Percentiles rank a stretch among this genome's conserved stretches.
Conservation (phyloP, 202 grass and related monocot genomes). For the Zizania palustris region DNA sequence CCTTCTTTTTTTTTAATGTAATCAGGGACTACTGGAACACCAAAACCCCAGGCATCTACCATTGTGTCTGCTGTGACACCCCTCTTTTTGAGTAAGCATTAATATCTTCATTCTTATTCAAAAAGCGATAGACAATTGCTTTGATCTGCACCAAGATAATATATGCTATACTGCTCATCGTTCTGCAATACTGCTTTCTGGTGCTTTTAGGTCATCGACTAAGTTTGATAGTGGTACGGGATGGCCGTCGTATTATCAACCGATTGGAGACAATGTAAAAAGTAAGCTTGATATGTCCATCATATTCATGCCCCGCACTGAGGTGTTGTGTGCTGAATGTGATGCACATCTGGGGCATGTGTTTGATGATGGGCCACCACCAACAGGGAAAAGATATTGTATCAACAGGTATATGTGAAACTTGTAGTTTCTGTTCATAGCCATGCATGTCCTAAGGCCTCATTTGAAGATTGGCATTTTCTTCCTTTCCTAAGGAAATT, state of each 20-base stretch:
- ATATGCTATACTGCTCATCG: constrained; percentile 4
- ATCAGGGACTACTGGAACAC: constrained; percentile 85
- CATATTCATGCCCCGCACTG: constrained; percentile 82
- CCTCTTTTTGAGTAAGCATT: constrained; percentile 81
- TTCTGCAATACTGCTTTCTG: constrained; percentile 5
- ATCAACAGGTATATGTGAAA: constrained; percentile 65
- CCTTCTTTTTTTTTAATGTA: constrained; percentile 41
- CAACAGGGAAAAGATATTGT: constrained; percentile 78
- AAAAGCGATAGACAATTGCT: neutral
- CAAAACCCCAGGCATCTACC: constrained; percentile 68
- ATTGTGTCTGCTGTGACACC: constrained; percentile 77
- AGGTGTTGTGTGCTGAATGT: constrained; percentile 71
- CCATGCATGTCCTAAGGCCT: neutral
- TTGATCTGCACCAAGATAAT: neutral
- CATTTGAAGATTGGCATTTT: too few relatives aligned
- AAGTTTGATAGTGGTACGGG: constrained; percentile 94
- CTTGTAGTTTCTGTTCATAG: neutral
- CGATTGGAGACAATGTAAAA: constrained; percentile 72
- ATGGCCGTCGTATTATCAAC: constrained; percentile 84
- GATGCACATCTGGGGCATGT: constrained; percentile 87
- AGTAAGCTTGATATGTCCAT: constrained; percentile 81
- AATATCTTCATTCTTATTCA: neutral
- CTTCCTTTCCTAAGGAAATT: too few relatives aligned
- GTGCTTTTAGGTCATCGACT: constrained; percentile 63
- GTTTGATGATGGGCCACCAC: constrained; percentile 74